Evolutionary conservation across 768 basidiomycete genomes (phyloP).

Genomic region (Tulasnella calospora): DNA sequence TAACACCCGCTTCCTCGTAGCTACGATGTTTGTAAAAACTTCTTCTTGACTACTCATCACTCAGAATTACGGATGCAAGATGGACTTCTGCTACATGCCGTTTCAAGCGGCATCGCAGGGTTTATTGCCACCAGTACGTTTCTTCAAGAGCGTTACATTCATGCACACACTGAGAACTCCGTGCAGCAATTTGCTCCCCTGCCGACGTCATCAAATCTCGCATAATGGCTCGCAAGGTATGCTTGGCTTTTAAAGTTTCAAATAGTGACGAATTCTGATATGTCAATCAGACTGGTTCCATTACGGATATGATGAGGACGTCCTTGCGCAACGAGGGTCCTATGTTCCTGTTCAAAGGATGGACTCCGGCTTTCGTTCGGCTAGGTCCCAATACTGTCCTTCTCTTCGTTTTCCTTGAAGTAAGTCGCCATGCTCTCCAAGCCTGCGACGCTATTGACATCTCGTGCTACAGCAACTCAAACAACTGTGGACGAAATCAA

Average conservation of each 20-base stretch:
- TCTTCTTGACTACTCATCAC: slow-evolving; percentile 17
- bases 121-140: slow-evolving; percentile 26
- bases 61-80: slow-evolving; percentile 24
- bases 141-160: not conserved
- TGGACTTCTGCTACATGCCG: slow-evolving; percentile 25
- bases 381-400: slow-evolving; percentile 28
- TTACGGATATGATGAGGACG: slow-evolving; percentile 17
- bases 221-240: slow-evolving; percentile 27
- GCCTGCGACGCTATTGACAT: not conserved
- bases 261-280: not conserved
- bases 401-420: slow-evolving; percentile 29
- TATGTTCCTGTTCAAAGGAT: slow-evolving; percentile 27
- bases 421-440: not conserved
- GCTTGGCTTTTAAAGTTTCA: not conserved
- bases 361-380: slow-evolving; percentile 28
- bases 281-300: slow-evolving; percentile 8
- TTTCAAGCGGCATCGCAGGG: slow-evolving; percentile 23
- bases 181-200: slow-evolving; percentile 26
- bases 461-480: slow-evolving; percentile 7
- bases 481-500: not conserved
- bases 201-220: slow-evolving; percentile 29
- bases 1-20: not conserved
- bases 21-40: slow-evolving; percentile 24
- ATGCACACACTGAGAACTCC: not conserved
- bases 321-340: slow-evolving; percentile 25